Percentiles rank a stretch among this genome's conserved stretches.
Evolutionary conservation across 495 filamentous ascomycete genomes (phyloP).

Genomic region (Penicillium macrosclerotiorum): DNA sequence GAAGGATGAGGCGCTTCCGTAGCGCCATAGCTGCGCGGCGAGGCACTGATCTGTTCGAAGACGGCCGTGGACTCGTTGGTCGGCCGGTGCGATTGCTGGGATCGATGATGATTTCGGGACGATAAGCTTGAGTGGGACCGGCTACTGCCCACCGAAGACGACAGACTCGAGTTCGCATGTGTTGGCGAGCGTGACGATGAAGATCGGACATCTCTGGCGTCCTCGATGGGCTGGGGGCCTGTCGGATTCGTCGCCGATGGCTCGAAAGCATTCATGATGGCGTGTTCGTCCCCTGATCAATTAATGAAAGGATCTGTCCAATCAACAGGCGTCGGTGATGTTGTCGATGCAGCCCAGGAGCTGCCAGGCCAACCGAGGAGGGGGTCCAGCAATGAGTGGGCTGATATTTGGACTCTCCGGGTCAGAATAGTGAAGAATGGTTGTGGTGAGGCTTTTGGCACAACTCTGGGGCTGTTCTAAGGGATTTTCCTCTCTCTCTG

Average conservation of each 20-base stretch:
- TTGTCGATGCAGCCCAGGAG: constrained; percentile 14
- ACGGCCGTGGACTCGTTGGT: constrained; percentile 37
- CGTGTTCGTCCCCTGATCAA: constrained; percentile 29
- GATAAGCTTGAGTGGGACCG: constrained; percentile 23
- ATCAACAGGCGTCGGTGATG: constrained; percentile 1
- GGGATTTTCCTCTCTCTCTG: not conserved
- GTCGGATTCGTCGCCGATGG: constrained; percentile 26
- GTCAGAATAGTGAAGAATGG: not conserved
- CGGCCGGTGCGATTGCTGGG: constrained; percentile 10
- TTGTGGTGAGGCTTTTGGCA: not conserved
- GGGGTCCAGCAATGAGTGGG: not conserved
- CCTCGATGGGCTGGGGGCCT: constrained; percentile 9
- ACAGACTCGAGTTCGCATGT: constrained; percentile 18
- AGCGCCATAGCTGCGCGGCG: constrained; percentile 35
- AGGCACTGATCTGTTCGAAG: constrained; percentile 21
- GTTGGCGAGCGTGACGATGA: constrained; percentile 29
- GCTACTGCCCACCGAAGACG: constrained; percentile 24
- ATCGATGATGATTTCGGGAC: constrained; percentile 13
- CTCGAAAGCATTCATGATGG: constrained; percentile 40
- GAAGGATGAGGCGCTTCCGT: constrained; percentile 24
- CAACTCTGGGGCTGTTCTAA: not conserved
- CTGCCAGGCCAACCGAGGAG: constrained; percentile 2
- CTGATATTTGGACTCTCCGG: not conserved
- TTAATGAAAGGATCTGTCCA: constrained; percentile 14
- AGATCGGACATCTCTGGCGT: constrained; percentile 21